Base-by-base conservation (phyloP, 2,329 filamentous ascomycete genomes). In the Monilinia laxa region DNA sequence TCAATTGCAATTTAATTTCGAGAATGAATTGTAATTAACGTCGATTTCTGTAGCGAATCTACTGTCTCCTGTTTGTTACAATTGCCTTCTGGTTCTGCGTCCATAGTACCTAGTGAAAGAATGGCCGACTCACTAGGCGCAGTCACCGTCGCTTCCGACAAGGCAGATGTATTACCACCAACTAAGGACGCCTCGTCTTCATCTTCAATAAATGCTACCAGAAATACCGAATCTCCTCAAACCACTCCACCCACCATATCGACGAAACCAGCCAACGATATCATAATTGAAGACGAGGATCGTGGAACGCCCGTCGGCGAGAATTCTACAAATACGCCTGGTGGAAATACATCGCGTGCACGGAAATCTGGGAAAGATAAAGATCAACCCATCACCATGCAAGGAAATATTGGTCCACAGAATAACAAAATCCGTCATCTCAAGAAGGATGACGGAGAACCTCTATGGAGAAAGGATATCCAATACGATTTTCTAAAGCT, bases 381-480 rank as follows among this genome's bases (percentile, higher is more conserved):
- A 64, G 59, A 73, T 72, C 54, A 66, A 67, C n/a, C 71, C 72
- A 71, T 74, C 73, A 76, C 60, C 70, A 62, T 66, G 64, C 64
- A 66, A 49, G 64, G 52, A 45, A 62, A 47, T 52, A 23, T 54
- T 42, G 64, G 56, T 40, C 16, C 51, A 45, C 56, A 60, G 51
- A 59, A 59, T 12, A 76, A 76, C 71, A 96, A 95, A 80, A 92
- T 96, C 67, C 81, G 90, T 64, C 91, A 95, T 77, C 80, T 96
- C 63, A 96, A 96, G 79, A 95, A 95, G 78, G 91, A 93, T 69
- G 92, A 96, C 75, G 92, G 92, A 74, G 90, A 93, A 72, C 92
- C 92, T 58, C 83, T 96, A 4, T 96, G 92, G 92, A 84, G 92
- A 73, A 88, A 87, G 76, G 92, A 96, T 78, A 96, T 96, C 68